Evolutionary conservation across 2,329 filamentous ascomycete genomes (phyloP), one percentile per base, ranked within the genome.

Genomic region (Aspergillus sp.): DNA sequence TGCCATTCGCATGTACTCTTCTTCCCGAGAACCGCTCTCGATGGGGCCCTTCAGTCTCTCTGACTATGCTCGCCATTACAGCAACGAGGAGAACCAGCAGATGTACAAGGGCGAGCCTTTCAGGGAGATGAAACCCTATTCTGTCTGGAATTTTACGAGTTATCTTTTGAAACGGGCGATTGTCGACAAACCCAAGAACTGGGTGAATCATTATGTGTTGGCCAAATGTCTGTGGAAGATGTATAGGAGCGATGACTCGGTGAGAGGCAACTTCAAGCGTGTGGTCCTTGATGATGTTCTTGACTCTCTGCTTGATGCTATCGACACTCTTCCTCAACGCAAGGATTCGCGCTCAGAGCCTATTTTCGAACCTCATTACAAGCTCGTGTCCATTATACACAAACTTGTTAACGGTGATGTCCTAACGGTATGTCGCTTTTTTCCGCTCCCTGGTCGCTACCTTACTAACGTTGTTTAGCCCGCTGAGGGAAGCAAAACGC

Each of bases 341-440:
- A 76, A 75, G 56, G 79, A 85, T 57, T 76, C 73, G 13, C 75
- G 79, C 17, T 67, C 71, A 33, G 89, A 95, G 51, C 89, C 88
- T 0, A 84, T 94, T 20, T 77, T 96, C 13, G 90, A 95, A 64
- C 90, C 90, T 3, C 90, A 95, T 63, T 95, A 94, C 74, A 95
- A 95, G 70, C 84, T 95, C 17, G 79, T 93, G 32, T 86, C 87
- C 2, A 74, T 93, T 19, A 71, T 90, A 5, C 83, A 94, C 70
- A 95, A 96, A 66, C 77, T 95, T 20, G 86, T 94, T 13, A 74
- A 74, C 25, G 63, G 66, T 22, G 67, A 68, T 44, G 64, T 69
- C 9, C 64, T 82, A 44, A 60, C 67, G 47, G 72, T 74, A 57
- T 52, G 63, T 53, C 27, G 10, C 15, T 13, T 38, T 53, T 13